Percentiles rank a stretch among this genome's conserved stretches.
phyloP scores from a whole-genome alignment of 331 rosid genomes.

The Phaseolus coccineus region DNA sequence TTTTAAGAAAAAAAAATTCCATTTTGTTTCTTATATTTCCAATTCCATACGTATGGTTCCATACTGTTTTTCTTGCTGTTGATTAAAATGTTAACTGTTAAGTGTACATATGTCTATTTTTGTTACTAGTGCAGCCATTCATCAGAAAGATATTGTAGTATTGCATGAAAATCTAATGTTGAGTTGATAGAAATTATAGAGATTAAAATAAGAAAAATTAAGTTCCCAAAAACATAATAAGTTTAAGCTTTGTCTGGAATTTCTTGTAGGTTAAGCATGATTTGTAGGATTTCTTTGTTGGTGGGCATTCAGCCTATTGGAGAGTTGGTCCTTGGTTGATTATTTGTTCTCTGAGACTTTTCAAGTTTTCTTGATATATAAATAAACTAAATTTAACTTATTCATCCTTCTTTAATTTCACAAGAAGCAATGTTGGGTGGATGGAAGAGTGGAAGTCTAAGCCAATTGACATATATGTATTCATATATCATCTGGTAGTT shows the following conservation, averaged over 20 bases:
- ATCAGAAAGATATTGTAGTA: not conserved
- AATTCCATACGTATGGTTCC: not conserved
- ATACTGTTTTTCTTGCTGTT: not conserved
- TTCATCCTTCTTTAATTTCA: not conserved
- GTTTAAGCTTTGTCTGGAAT: not conserved
- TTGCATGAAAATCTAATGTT: not conserved
- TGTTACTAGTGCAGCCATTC: not conserved
- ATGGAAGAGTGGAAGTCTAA: not conserved
- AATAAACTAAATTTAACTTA: constrained; percentile 1
- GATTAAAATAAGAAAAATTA: not conserved
- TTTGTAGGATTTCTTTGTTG: not conserved
- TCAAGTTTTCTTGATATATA: not conserved
- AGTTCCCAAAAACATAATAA: not conserved
- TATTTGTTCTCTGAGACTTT: not conserved
- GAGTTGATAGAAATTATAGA: not conserved
- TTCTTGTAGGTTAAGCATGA: not conserved
- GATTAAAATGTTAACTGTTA: not conserved
- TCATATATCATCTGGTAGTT: not conserved
- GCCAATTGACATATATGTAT: not conserved
- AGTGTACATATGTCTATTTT: not conserved
- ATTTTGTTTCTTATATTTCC: not conserved
- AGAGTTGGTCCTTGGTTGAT: not conserved
- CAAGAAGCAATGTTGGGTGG: not conserved
- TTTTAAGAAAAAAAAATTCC: not conserved
- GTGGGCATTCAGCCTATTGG: not conserved